Evolutionary conservation across 164 flowering plant species (phyloP), one percentile per base, ranked within the genome.

Genomic region (Piper betle): DNA sequence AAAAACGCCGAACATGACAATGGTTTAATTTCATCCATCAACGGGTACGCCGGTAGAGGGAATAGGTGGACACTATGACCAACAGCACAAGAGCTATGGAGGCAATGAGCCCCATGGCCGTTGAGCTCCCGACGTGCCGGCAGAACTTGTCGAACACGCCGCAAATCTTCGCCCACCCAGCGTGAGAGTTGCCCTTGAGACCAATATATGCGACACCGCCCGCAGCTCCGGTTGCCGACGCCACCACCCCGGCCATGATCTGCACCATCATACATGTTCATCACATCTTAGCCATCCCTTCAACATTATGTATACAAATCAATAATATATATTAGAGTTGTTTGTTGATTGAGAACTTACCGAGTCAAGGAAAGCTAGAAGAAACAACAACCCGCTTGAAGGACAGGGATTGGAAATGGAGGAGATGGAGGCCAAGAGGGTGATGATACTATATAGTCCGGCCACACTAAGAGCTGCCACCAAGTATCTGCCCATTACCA

Each of bases 211-310:
- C 92, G 8, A 87, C 69, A 40, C 75, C 82, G 0, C 58, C 71
- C 17, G 85, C 84, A 1, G 92, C 79, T 3, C 97, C 92, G 17
- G 56, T 69, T 64, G 80, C 64, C 5, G 92, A 80, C n/a, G 63
- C 65, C 56, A 73, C 57, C 25, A 73, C 33, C 5, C 70, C 76
- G 8, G 65, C 59, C 59, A 66, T 55, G 9, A 69, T 8, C 76
- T 73, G 68, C 63, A 64, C 33, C 58, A 15, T 20, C 39, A 38
- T 19, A 59, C 18, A 39, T 18, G 62, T 9, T 10, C 59, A 57
- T 25, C 33, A 0, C 33, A 25, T 25, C 33, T 25, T 4, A 19
- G 12, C 13, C 52, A 38, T 37, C 13, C 11, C 8, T 37, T 53
- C 46, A 38, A 11, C 9, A 53, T 16, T 7, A 37, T 15, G 7